These are phyloP conservation scores for Sarcomyxa edulis DNA, from an alignment of 768 basidiomycete species.

Conservation along the genomic window DNA sequence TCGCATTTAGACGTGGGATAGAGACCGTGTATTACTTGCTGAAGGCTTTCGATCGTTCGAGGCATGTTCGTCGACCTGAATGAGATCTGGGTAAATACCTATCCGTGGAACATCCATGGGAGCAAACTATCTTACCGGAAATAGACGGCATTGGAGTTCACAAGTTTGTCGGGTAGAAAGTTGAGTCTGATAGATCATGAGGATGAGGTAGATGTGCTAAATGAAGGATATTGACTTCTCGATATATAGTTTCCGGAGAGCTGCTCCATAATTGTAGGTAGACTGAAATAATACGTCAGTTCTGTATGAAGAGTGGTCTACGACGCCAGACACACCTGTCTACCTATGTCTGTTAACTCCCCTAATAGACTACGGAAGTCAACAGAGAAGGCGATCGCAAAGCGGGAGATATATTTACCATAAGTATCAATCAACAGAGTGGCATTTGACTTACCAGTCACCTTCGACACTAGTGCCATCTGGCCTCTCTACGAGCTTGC, in stretches of 20 bases:
- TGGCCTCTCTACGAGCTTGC: slow-evolving; percentile 47
- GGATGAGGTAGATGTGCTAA: neutral
- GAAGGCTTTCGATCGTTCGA: slow-evolving; percentile 69
- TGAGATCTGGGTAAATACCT: neutral
- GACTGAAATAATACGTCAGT: slow-evolving; percentile 34
- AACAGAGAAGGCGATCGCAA: slow-evolving; percentile 1
- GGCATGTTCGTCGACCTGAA: slow-evolving; percentile 70
- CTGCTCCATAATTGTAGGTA: slow-evolving; percentile 56
- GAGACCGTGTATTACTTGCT: slow-evolving; percentile 69
- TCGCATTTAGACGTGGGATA: slow-evolving; percentile 54
- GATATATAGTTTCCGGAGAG: slow-evolving; percentile 59
- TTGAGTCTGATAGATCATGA: slow-evolving; percentile 39
- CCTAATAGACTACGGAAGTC: slow-evolving; percentile 51
- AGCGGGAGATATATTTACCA: no score
- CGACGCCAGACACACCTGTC: slow-evolving; percentile 38
- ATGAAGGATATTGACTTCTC: slow-evolving; percentile 42
- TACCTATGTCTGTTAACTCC: slow-evolving; percentile 66
- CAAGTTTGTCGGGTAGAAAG: slow-evolving; percentile 53
- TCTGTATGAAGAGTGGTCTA: neutral
- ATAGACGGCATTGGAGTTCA: slow-evolving; percentile 43
- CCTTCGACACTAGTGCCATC: slow-evolving; percentile 52
- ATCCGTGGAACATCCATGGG: neutral
- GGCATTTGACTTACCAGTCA: slow-evolving; percentile 49
- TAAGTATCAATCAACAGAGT: no score
- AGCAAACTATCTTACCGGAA: slow-evolving; percentile 53